Evolutionary conservation across 179 eudicot species (phyloP), one percentile per base, ranked within the genome.

Genomic region (Patellifolia procumbens): DNA sequence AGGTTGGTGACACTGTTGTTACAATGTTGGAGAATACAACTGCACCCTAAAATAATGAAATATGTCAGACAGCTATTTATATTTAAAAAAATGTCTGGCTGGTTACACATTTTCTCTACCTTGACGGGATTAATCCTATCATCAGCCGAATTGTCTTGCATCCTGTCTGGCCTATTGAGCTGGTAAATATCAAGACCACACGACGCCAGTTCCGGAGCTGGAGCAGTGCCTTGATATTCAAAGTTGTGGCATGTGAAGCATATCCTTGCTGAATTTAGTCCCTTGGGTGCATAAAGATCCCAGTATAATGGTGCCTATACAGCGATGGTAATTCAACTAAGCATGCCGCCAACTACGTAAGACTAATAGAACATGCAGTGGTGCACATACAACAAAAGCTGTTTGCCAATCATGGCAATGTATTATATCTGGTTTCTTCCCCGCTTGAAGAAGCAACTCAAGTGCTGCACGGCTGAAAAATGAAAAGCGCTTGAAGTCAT

Each of bases 361-460:
- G 48, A 9, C n/a, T 49, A n/a, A 24, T 31, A 19, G 26, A 51
- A 32, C 58, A 12, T 78, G 68, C 68, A 52, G 31, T 70, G 13
- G 17, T 35, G 59, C 31, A 61, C 88, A 70, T 93, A 93, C 99
- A 81, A 95, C 96, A 81, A 95, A 95, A 86, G 97, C 88, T 68
- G 99, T 95, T 81, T 93, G 99, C 99, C 99, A 95, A 89, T 95
- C 99, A 87, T 95, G 99, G 83, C 99, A 93, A 80, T 95, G 99
- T 72, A 95, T 89, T 74, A 95, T 95, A 83, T 95, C 99, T 51
- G 97, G 98, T 76, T 85, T 93, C 86, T 93, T 95, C 76, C 97
- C 98, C 84, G 90, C 82, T 86, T 91, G 97, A 71, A 82, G 86
- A 79, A 95, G 77, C 83, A 95, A 85, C 80, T 95, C 99, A 72